phyloP scores from a whole-genome alignment of 2,329 filamentous ascomycete species.

The Fusarium ramigenum region DNA sequence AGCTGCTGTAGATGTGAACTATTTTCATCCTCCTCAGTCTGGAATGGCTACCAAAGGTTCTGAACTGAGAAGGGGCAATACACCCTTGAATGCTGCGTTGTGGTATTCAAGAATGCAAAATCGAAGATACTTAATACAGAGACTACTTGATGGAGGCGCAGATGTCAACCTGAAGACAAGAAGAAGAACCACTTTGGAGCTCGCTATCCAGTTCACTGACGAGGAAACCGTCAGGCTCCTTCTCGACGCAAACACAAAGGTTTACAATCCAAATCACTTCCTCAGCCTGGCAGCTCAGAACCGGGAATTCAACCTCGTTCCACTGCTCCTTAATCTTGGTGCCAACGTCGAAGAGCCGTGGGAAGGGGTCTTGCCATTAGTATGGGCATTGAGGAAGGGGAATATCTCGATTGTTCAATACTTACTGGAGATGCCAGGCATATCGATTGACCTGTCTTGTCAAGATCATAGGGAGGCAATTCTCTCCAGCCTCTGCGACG shows the following conservation, averaged over 20 bases:
- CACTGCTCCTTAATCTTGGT: fast-evolving
- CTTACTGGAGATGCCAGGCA: fast-evolving
- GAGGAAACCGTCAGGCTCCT: fast-evolving
- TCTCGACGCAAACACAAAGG: fast-evolving
- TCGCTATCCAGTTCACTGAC: fast-evolving
- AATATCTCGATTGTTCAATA: fast-evolving
- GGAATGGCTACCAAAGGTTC: too few species aligned
- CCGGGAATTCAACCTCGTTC: fast-evolving
- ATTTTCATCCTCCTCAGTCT: too few species aligned
- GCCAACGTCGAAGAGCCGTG: not conserved
- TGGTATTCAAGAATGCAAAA: fast-evolving
- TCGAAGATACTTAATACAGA: not conserved
- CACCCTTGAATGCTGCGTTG: fast-evolving
- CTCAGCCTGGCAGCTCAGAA: fast-evolving
- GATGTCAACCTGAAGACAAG: fast-evolving
- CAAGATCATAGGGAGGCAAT: not conserved
- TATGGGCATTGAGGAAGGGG: fast-evolving
- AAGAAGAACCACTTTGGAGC: fast-evolving
- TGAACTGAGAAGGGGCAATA: too few species aligned
- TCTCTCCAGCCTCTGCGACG: too few species aligned
- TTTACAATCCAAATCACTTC: fast-evolving
- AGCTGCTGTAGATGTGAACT: too few species aligned
- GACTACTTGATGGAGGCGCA: fast-evolving
- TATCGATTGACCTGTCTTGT: not conserved
- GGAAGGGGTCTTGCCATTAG: not conserved